Conservation (phyloP, 176 grass and related monocot genomes). For the Lolium perenne region DNA sequence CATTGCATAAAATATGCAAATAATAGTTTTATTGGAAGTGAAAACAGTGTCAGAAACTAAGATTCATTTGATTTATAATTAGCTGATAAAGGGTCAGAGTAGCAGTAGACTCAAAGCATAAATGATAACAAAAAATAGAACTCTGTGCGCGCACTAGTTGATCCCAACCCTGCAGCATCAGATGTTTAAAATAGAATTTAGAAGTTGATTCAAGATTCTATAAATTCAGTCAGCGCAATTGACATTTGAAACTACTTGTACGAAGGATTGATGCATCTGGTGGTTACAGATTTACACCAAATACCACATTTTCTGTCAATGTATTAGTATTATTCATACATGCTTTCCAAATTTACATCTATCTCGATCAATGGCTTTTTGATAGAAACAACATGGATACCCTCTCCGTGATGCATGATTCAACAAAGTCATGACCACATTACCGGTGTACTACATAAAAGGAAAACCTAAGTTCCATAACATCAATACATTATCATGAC, state of each 20-base stretch:
- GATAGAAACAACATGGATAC: constrained; percentile 10
- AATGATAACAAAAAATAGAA: background rate
- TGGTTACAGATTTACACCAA: background rate
- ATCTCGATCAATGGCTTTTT: background rate
- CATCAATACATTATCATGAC: constrained; percentile 12
- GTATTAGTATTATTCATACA: constrained; percentile 14
- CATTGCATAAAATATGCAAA: background rate
- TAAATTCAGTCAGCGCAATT: constrained; percentile 7
- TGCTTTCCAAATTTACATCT: background rate
- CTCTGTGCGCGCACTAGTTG: background rate
- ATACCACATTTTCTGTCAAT: background rate
- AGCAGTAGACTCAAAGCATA: background rate
- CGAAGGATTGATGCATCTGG: background rate
- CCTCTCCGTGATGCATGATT: background rate
- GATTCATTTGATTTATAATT: background rate
- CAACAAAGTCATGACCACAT: background rate
- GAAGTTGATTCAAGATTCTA: constrained; percentile 29
- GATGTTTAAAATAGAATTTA: constrained; percentile 17
- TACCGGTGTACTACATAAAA: constrained; percentile 1
- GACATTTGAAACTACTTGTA: constrained; percentile 15
- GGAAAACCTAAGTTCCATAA: background rate
- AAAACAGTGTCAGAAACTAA: background rate
- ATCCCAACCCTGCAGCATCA: background rate
- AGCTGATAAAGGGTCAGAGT: constrained; percentile 9
- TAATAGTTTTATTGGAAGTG: background rate